Evolutionary conservation across 352 stramenopile species (phyloP), one percentile per base, ranked within the genome.

Genomic region (Phytophthora boehmeriae): DNA sequence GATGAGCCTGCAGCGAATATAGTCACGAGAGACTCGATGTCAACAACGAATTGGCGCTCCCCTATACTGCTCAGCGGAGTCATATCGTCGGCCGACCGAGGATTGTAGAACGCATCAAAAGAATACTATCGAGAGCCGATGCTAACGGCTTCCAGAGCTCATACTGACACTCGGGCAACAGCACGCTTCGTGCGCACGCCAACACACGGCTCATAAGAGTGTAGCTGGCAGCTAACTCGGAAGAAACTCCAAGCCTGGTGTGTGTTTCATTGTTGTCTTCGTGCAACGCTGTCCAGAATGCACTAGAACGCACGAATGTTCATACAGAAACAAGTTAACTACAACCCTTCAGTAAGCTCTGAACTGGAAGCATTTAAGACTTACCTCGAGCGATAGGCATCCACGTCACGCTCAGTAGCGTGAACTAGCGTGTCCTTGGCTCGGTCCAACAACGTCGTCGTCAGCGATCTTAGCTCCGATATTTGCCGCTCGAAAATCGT

Each of bases 401-500:
- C 71, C 27, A 74, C 47, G 27, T 90, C 59, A 14, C 73, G 60
- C 11, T 63, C 55, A 17, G 68, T 57, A 13, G 16, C 45, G 8
- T 59, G 43, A 19, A 82, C 34, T 10, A 89, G 2, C 4, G 53
- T 51, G 16, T 71, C 50, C 27, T 68, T 71, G 8, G 54, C 36
- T 23, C 51, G 64, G 11, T 74, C 46, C 4, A 90, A 55, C 25
- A 88, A 39, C 5, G 58, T 61, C 20, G 58, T 56, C 2, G 63
- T 62, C 2, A 89, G 55, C 0, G 54, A 48, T 39, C 73, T 82
- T 25, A 87, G 73, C 19, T 88, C 71, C 1, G 41, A 46, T 44
- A 88, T 72, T 48, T 88, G 78, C 8, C 68, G 69, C 62, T 93
- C 83, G 59, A 90, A 93, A 39, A 89, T 87, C n/a, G 80, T 86